A percentile compares a stretch with the other conserved stretches of the same genome.
These are phyloP conservation scores for Malus sylvestris DNA, from an alignment of 306 rosid genomes.

Conservation along the genomic window DNA sequence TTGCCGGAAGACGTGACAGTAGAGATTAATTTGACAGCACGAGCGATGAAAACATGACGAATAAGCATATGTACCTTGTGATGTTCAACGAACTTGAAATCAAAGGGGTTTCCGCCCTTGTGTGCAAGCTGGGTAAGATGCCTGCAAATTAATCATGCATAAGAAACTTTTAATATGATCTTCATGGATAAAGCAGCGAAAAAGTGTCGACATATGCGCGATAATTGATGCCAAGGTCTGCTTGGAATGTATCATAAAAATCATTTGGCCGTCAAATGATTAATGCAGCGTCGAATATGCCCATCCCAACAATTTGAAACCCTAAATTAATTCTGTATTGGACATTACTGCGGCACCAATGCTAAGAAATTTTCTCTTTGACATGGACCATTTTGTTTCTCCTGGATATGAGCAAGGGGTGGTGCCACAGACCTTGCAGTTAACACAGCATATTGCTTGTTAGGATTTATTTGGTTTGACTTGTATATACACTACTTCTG, in stretches of 20 bases:
- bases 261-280: too few species aligned
- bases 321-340: constrained; percentile 21
- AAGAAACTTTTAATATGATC: neutral
- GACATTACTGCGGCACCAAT: constrained; percentile 92
- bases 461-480: too few species aligned
- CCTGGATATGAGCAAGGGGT: constrained; percentile 37
- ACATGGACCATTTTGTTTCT: constrained; percentile 56
- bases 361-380: constrained; percentile 76
- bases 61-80: constrained; percentile 48
- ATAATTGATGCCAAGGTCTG: neutral
- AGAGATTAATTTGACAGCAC: constrained; percentile 16
- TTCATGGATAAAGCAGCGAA: neutral
- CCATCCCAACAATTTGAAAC: too few species aligned
- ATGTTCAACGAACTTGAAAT: constrained; percentile 82
- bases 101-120: constrained; percentile 77
- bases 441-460: too few species aligned
- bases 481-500: too few species aligned
- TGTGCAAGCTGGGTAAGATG: constrained; percentile 79
- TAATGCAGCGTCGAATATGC: too few species aligned
- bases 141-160: constrained; percentile 35
- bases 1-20: constrained; percentile 67
- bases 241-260: too few species aligned
- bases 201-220: neutral
- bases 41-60: neutral
- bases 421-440: constrained; percentile 28